phyloP scores from a whole-genome alignment of 768 basidiomycete species.

The Auricularia auricula-judae region DNA sequence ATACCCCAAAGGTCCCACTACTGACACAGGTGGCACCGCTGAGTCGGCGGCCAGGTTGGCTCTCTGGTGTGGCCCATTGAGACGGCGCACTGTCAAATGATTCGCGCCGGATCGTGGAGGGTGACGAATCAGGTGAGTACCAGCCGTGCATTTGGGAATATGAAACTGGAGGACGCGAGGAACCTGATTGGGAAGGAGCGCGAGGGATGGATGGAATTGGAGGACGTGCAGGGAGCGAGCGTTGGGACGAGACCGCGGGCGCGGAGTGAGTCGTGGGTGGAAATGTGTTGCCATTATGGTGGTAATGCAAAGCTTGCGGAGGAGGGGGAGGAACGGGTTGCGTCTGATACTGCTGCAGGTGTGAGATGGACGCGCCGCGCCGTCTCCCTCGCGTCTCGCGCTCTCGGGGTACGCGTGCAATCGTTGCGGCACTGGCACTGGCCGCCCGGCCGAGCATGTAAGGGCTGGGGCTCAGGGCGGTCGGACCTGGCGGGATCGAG shows the following conservation, averaged over 20 bases:
- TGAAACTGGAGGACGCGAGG: background rate
- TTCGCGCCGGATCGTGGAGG: background rate
- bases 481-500: background rate
- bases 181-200: too few species aligned
- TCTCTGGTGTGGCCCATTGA: background rate
- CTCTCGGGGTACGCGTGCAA: background rate
- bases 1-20: background rate
- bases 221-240: too few species aligned
- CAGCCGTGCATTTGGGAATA: background rate
- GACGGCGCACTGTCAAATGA: background rate
- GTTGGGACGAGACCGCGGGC: too few species aligned
- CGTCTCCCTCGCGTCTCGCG: background rate
- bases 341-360: background rate
- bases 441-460: background rate
- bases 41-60: background rate
- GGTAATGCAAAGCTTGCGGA: too few species aligned
- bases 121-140: background rate
- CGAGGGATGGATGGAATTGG: too few species aligned
- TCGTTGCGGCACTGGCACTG: background rate
- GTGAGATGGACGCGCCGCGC: background rate
- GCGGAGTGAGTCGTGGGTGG: too few species aligned
- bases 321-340: background rate
- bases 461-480: background rate
- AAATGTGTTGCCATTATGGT: too few species aligned
- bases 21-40: background rate